These are phyloP conservation scores for Globisporangium cylindrosporum DNA, from an alignment of 352 stramenopile species.

Conservation along the genomic window DNA sequence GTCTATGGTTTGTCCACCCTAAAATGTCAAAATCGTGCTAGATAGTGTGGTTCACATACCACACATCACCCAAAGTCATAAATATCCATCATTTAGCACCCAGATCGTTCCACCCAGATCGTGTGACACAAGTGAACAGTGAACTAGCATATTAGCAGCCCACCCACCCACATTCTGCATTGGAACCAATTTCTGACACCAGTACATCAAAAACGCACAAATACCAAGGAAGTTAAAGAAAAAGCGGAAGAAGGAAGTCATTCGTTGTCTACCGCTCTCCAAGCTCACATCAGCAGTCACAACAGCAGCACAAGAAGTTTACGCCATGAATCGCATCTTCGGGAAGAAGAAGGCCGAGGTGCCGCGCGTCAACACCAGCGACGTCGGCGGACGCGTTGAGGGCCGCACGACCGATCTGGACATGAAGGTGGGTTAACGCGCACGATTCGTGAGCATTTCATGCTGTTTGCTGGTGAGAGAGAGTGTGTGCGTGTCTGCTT, in stretches of 20 bases:
- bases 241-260: no score
- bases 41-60: no score
- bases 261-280: neutral
- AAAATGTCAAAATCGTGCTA: no score
- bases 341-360: constrained; percentile 78
- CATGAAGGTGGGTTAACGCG: constrained; percentile 54
- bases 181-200: no score
- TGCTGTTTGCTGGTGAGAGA: neutral
- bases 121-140: constrained; percentile 3
- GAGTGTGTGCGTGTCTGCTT: neutral
- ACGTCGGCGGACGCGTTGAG: constrained; percentile 77
- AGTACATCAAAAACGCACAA: no score
- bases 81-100: no score
- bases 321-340: constrained; percentile 72
- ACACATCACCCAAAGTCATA: no score
- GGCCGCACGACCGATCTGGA: constrained; percentile 73
- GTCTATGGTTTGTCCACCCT: no score
- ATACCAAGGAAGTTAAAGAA: no score
- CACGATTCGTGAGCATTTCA: neutral
- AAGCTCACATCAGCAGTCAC: neutral
- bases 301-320: neutral
- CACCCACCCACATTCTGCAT: no score
- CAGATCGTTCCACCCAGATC: neutral
- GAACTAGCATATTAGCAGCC: neutral
- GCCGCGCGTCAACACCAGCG: constrained; percentile 68